A percentile compares a stretch with the other conserved stretches of the same genome.
phyloP scores from a whole-genome alignment of 441 rosid genomes.

The Erodium chrysanthum region DNA sequence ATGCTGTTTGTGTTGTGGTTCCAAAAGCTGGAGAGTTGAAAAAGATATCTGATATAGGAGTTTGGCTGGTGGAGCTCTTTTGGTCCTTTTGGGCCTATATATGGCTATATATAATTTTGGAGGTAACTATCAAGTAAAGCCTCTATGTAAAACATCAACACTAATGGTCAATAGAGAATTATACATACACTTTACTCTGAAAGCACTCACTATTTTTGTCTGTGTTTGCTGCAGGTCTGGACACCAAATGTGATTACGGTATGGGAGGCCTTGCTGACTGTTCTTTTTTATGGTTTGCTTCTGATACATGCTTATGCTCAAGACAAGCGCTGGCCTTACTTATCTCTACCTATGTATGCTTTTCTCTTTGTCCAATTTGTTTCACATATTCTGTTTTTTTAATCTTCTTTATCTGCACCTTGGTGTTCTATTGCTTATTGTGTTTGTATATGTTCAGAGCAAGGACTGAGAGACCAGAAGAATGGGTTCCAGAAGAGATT shows the following conservation, averaged over 20 bases:
- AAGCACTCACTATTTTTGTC: not conserved
- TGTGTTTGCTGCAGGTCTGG: constrained; percentile 54
- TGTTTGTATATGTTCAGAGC: constrained; percentile 26
- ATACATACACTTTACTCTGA: not conserved
- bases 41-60: constrained; percentile 83
- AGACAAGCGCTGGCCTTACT: constrained; percentile 89
- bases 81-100: constrained; percentile 99
- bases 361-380: constrained; percentile 8
- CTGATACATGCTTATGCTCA: constrained; percentile 78
- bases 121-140: constrained; percentile 34
- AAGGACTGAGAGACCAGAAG: constrained; percentile 75
- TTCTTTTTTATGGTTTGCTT: constrained; percentile 65
- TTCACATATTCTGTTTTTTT: not conserved
- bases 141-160: too few relatives aligned
- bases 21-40: constrained; percentile 90
- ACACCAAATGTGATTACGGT: constrained; percentile 72
- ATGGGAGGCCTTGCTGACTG: constrained; percentile 80
- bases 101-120: constrained; percentile 86
- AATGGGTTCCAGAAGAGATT: constrained; percentile 82
- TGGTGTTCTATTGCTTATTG: constrained; percentile 13
- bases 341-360: constrained; percentile 72
- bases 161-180: not conserved
- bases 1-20: constrained; percentile 84
- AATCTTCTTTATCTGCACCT: not conserved
- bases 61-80: constrained; percentile 87